Conservation (phyloP, 148 eudicot species). For the Selenicereus undatus region DNA sequence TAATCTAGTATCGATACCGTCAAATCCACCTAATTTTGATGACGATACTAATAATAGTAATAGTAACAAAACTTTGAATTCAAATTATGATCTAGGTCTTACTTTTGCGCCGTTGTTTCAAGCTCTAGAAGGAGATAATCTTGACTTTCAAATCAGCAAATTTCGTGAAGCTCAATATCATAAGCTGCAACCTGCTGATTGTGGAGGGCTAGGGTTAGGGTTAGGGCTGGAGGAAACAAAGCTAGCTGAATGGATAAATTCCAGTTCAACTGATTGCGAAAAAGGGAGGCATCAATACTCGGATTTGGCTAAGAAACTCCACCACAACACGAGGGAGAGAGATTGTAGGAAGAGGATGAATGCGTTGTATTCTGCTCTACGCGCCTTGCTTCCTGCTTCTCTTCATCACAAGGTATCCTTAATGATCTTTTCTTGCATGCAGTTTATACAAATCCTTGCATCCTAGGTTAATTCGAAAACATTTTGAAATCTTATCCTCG, state of each 20-base stretch:
- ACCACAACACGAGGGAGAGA: slow-evolving; percentile 51
- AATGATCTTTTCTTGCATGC: too few relatives aligned
- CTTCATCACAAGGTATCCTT: slow-evolving; percentile 36
- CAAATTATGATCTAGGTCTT: too few relatives aligned
- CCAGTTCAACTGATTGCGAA: not conserved
- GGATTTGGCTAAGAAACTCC: slow-evolving; percentile 33
- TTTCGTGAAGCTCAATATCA: not conserved
- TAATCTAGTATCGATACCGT: too few relatives aligned
- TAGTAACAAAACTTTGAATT: too few relatives aligned
- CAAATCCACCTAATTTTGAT: too few relatives aligned
- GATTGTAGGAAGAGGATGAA: slow-evolving; percentile 51
- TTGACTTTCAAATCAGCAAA: not conserved
- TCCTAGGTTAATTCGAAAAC: too few relatives aligned
- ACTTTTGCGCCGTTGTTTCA: not conserved
- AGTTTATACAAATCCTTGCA: too few relatives aligned
- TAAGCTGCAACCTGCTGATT: not conserved
- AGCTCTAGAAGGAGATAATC: not conserved
- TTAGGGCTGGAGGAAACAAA: not conserved
- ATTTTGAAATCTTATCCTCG: too few relatives aligned
- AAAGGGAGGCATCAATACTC: not conserved
- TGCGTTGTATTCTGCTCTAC: slow-evolving; percentile 34
- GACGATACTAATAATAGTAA: too few relatives aligned
- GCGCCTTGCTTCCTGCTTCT: slow-evolving; percentile 37
- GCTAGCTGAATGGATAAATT: not conserved
- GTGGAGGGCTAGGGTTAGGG: not conserved